Percentiles rank a stretch among this genome's conserved stretches.
Conservation (phyloP, 129 eudicot genomes). For the Flaveria ramosissima region DNA sequence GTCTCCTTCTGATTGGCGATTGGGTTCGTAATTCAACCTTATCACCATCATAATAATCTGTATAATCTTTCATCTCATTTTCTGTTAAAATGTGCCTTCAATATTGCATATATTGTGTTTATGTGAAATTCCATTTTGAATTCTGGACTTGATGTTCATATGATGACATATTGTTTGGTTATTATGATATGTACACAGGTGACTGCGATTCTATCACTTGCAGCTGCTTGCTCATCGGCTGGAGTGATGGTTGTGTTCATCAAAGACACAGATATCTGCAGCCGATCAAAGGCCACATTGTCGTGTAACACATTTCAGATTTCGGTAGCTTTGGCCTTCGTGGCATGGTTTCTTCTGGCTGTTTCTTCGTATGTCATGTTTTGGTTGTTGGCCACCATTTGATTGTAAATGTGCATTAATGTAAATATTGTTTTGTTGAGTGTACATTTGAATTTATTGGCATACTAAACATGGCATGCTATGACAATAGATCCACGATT, state of each 20-base stretch:
- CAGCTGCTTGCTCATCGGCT: slow-evolving; percentile 84
- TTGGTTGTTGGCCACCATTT: slow-evolving; percentile 70
- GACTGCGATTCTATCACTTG: slow-evolving; percentile 77
- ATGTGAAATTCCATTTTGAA: background rate
- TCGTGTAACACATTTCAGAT: slow-evolving; percentile 67
- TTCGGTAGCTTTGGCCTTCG: slow-evolving; percentile 72
- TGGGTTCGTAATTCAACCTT: slow-evolving; percentile 51
- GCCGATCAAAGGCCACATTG: slow-evolving; percentile 25
- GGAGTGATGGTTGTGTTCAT: slow-evolving; percentile 68
- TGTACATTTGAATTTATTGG: slow-evolving; percentile 11
- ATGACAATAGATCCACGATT: background rate
- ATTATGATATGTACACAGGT: slow-evolving; percentile 45
- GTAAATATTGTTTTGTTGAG: background rate
- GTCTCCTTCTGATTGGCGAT: slow-evolving; percentile 76
- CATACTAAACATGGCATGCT: background rate
- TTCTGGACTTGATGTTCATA: background rate
- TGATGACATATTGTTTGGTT: background rate
- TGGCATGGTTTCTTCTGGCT: slow-evolving; percentile 83
- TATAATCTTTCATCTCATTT: background rate
- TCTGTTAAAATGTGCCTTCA: no score
- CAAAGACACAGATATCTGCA: slow-evolving; percentile 63
- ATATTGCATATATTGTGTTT: no score
- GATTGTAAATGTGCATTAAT: background rate
- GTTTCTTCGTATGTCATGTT: slow-evolving; percentile 74
- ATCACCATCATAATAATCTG: background rate